Base-by-base conservation (phyloP, 2,329 filamentous ascomycete genomes). In the Exserohilum turcica region DNA sequence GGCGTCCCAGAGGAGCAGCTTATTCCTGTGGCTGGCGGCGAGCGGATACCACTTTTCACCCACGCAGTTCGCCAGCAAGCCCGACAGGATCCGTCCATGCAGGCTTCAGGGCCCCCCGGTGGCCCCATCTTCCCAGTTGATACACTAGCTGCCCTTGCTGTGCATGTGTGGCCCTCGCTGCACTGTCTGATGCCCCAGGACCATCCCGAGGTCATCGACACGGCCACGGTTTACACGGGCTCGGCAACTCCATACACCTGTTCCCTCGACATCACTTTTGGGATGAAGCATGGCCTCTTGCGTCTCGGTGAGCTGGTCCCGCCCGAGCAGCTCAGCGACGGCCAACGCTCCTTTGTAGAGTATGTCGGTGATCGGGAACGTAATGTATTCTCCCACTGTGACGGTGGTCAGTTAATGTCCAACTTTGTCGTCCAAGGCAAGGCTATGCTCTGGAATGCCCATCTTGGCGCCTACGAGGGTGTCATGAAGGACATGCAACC, bases 381-480 rank as follows among this genome's bases (percentile, higher is more conserved):
- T 12, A 45, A 54, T 15, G 5, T 44, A 1, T 43, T 45, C 19
- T 48, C 44, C 2, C 44, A 44, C 27, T 48, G 32, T 19, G 51
- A 54, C 13, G 51, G 51, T 7, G 51, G 51, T 7, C 51, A 54
- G 33, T 28, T 54, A 7, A 54, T 54, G 51, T 54, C 43, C 51
- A 54, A 54, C 18, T 12, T 54, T 7, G 4, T 48, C 18, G 28
- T 48, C 8, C n/a, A 27, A 1, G 38, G 27, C 2, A 48, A 33
- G 6, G 21, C 21, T 13, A 3, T 43, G 5, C 43, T 55, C 3
- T 55, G 47, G 42, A 48, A 24, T 29, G 43, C 19, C 6, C 54
- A 57, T 15, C 46, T 57, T 5, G 49, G 49, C 3, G 49, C 49
- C 12, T 57, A 57, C 32, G 54, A 57, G 24, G 54, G 54, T 3